phyloP scores from a whole-genome alignment of 2,329 filamentous ascomycete genomes.

The Venturia nashicola region DNA sequence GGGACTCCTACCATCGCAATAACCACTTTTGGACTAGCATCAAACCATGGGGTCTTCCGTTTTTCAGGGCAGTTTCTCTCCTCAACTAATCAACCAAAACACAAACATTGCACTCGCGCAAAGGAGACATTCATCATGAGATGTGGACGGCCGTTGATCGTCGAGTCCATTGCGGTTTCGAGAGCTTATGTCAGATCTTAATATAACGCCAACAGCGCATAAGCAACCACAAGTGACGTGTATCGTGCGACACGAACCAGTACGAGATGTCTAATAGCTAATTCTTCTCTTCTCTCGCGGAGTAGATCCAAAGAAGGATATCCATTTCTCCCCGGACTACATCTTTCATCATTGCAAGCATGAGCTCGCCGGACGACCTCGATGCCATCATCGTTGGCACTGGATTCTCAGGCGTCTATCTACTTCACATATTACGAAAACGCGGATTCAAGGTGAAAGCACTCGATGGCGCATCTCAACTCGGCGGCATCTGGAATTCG shows the following conservation, averaged over 20 bases:
- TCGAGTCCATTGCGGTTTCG: not conserved
- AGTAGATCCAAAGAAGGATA: too few species aligned
- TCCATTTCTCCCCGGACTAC: too few species aligned
- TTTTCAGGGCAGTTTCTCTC: too few species aligned
- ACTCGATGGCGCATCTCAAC: constrained; percentile 26
- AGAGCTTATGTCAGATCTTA: not conserved
- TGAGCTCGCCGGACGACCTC: not conserved
- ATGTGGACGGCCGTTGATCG: not conserved
- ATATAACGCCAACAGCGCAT: not conserved
- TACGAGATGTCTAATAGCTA: not conserved
- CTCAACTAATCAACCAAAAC: too few species aligned
- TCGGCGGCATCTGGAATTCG: constrained; percentile 34
- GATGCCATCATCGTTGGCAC: constrained; percentile 5
- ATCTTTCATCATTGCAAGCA: not conserved
- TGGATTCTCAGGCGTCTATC: not conserved
- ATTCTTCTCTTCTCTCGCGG: not conserved
- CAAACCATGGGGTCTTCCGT: too few species aligned
- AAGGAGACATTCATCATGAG: not conserved
- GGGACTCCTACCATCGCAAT: too few species aligned
- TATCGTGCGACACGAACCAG: not conserved
- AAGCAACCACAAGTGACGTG: not conserved
- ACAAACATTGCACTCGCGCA: too few species aligned
- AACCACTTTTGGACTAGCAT: too few species aligned
- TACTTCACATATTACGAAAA: constrained; percentile 2
- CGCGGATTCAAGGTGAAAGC: constrained; percentile 14